Conservation (phyloP, 768 basidiomycete species). For the Leccinum aurantiacum region DNA sequence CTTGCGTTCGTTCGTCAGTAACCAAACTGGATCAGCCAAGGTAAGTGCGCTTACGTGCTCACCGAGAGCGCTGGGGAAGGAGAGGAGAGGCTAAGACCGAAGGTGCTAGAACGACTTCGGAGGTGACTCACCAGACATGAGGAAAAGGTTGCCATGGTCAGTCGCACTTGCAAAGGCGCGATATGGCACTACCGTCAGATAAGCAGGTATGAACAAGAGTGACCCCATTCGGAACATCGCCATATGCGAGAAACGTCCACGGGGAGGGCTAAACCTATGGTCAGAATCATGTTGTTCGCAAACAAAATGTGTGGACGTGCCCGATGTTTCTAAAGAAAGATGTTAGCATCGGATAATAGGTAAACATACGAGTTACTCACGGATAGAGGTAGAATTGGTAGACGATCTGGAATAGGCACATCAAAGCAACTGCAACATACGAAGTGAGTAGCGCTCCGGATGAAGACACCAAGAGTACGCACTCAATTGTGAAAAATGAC, state of each 20-base stretch:
- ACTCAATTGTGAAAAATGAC: slow-evolving; percentile 92
- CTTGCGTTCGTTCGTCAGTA: slow-evolving; percentile 37
- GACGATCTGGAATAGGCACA: slow-evolving; percentile 92
- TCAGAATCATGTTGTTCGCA: slow-evolving; percentile 7
- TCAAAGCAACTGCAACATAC: slow-evolving; percentile 68
- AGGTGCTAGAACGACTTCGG: not conserved
- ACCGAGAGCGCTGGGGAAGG: slow-evolving; percentile 56
- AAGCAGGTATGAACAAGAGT: slow-evolving; percentile 84
- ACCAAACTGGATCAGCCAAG: not conserved
- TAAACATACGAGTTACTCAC: slow-evolving; percentile 43
- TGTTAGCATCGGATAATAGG: not conserved
- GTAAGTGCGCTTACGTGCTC: slow-evolving; percentile 66
- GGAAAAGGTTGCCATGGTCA: slow-evolving; percentile 69
- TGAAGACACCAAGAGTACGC: slow-evolving; percentile 22
- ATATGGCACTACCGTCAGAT: slow-evolving; percentile 75
- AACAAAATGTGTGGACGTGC: slow-evolving; percentile 32
- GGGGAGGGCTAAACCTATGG: slow-evolving; percentile 56
- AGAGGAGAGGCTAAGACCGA: slow-evolving; percentile 7
- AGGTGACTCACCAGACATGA: slow-evolving; percentile 70
- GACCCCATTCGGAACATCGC: slow-evolving; percentile 91
- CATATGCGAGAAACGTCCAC: slow-evolving; percentile 79
- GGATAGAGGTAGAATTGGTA: slow-evolving; percentile 92
- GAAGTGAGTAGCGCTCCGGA: slow-evolving; percentile 6
- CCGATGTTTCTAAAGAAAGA: slow-evolving; percentile 57
- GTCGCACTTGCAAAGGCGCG: slow-evolving; percentile 67